Base-by-base conservation (phyloP, 2,329 filamentous ascomycete species). In the Pezicula radicicola region DNA sequence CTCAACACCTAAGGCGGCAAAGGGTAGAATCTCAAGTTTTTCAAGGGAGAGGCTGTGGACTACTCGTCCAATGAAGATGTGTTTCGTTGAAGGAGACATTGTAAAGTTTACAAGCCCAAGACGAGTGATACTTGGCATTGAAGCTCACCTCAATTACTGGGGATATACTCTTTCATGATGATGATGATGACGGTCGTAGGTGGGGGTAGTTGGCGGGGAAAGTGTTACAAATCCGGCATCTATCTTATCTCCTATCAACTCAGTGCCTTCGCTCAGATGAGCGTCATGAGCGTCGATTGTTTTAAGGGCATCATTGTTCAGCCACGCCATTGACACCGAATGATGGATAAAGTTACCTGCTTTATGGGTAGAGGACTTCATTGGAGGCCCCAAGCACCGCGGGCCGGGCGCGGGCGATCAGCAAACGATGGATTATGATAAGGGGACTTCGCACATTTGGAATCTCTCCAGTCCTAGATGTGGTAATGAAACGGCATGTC, bases 1-100 rank as follows among this genome's bases (percentile, higher is more conserved):
- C 7, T 48, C 46, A 19, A 48, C 35, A 15, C 46, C 46, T 3
- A 48, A 28, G 4, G 18, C 46, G 12, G 46, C 46, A 19, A 25
- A 7, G 10, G 16, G 46, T 3, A 48, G 46, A 5, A 48, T 48
- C 27, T 48, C 46, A 21, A 48, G 46, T 15, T 48, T 19, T 21
- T 48, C 39, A 9, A 48, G 35, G 5, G 46, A 48, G 7, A 48
- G 35, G 21, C 46, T 48, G 35, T 48, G 46, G 9, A 48, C 46
- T 16, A 48, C 37, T 4, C 46, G 46, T 39, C 46, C 46, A 48
- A 48, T 21, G 19, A 48, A 48, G 9, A 48, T 39, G 21, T 48
- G 46, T n/a, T 48, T 48, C 3, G 13, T 25, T 39, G 46, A 39
- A 19, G 13, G n/a, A 4, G 46, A 21, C 46, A 48, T 48, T 27